These are phyloP conservation scores for Lobosporangium transversale DNA, from an alignment of 192 early-diverging fungal species.

Conservation along the genomic window DNA sequence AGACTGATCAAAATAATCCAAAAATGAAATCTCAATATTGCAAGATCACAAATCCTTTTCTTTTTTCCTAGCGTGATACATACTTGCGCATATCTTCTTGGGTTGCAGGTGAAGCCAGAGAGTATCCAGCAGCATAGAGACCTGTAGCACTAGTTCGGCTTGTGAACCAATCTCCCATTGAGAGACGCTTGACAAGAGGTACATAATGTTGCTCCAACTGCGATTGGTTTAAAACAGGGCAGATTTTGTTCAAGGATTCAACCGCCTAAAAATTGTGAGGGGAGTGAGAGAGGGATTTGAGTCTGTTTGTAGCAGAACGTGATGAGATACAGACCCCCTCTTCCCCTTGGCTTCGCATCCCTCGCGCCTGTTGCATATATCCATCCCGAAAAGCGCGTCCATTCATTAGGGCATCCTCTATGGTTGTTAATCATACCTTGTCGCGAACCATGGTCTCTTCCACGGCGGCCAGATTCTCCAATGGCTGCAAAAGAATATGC, in stretches of 20 bases:
- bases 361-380: too few relatives aligned
- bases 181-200: slow-evolving; percentile 91
- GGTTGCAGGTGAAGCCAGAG: slow-evolving; percentile 69
- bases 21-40: too few relatives aligned
- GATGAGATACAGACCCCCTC: slow-evolving; percentile 1
- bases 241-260: slow-evolving; percentile 89
- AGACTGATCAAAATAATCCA: too few relatives aligned
- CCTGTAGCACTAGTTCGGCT: slow-evolving; percentile 93
- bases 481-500: slow-evolving; percentile 84
- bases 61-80: too few relatives aligned
- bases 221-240: slow-evolving; percentile 71
- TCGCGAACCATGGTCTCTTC: slow-evolving; percentile 98
- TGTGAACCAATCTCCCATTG: slow-evolving; percentile 97
- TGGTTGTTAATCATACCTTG: slow-evolving; percentile 75
- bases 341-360: too few relatives aligned
- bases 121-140: slow-evolving; percentile 90
- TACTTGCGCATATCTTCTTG: slow-evolving; percentile 90
- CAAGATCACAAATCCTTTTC: too few relatives aligned
- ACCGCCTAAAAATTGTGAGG: slow-evolving; percentile 77
- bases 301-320: slow-evolving; percentile 6
- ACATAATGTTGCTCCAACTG: slow-evolving; percentile 92
- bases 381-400: background rate
- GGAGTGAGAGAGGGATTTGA: background rate
- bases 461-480: slow-evolving; percentile 97
- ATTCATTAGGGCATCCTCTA: too few relatives aligned